These are phyloP conservation scores for Xylona heveae DNA, from an alignment of 495 filamentous ascomycete species.

Conservation along the genomic window DNA sequence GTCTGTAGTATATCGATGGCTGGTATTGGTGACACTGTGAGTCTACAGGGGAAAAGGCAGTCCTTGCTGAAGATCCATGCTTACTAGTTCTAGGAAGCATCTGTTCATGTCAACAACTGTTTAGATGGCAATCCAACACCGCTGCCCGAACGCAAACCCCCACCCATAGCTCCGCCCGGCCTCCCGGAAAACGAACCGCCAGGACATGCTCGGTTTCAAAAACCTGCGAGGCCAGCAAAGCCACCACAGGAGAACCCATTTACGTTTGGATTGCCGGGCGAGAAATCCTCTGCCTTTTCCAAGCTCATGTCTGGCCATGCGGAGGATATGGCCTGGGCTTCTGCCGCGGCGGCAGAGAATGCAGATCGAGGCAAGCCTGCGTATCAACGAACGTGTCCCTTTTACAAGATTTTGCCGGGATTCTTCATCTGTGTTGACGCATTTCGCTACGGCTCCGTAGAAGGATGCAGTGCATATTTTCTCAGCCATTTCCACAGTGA, in stretches of 20 bases:
- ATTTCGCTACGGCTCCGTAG: constrained; percentile 83
- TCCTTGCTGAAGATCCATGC: constrained; percentile 11
- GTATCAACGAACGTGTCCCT: constrained; percentile 79
- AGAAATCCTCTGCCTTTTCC: constrained; percentile 67
- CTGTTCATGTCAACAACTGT: constrained; percentile 75
- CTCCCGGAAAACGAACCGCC: constrained; percentile 14
- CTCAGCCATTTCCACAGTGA: constrained; percentile 96
- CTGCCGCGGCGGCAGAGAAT: constrained; percentile 58
- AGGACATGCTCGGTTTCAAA: constrained; percentile 33
- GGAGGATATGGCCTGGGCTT: constrained; percentile 78
- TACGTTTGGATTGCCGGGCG: constrained; percentile 13
- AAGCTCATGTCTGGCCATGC: constrained; percentile 82
- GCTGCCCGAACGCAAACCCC: constrained; percentile 13
- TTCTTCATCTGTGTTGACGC: constrained; percentile 89
- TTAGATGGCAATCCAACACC: constrained; percentile 57
- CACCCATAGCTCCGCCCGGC: constrained; percentile 1
- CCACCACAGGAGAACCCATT: constrained; percentile 64
- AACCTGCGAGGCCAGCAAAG: constrained; percentile 40
- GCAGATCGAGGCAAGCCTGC: constrained; percentile 72
- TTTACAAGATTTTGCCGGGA: constrained; percentile 92
- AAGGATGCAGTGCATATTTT: constrained; percentile 88
- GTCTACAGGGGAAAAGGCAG: constrained; percentile 3
- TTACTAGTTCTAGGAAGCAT: constrained; percentile 19
- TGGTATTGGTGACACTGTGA: constrained; percentile 34
- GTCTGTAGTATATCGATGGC: constrained; percentile 45